Percentiles rank a stretch among this genome's conserved stretches.
Evolutionary conservation across 2,329 filamentous ascomycete genomes (phyloP).

Genomic region (Exophiala bonariae): DNA sequence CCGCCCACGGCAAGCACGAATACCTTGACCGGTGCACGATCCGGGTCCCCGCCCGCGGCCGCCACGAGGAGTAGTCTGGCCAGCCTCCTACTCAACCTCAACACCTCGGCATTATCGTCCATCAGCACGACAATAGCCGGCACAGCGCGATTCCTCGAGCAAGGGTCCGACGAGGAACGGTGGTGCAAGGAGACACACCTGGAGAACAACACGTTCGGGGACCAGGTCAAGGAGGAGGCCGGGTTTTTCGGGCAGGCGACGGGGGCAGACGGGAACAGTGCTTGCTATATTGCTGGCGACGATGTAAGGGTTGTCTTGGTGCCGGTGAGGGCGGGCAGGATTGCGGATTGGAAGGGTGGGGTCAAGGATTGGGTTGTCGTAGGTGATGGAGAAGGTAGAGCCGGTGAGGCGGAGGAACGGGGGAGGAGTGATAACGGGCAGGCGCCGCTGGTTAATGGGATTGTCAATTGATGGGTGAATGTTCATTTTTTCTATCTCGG

Average conservation of each 20-base stretch:
- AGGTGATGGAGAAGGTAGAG: slow-evolving; percentile 27
- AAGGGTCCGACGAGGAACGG: slow-evolving; percentile 75
- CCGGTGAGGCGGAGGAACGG: slow-evolving; percentile 3
- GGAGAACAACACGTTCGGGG: slow-evolving; percentile 86
- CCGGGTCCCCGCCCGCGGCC: slow-evolving; percentile 64
- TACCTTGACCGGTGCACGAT: slow-evolving; percentile 51
- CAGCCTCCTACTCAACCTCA: slow-evolving; percentile 82
- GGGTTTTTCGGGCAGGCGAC: slow-evolving; percentile 42
- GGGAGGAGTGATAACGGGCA: slow-evolving; percentile 16
- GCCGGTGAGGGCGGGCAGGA: slow-evolving; percentile 77
- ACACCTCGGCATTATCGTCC: slow-evolving; percentile 80
- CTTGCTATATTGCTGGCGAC: slow-evolving; percentile 74
- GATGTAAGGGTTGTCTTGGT: slow-evolving; percentile 88
- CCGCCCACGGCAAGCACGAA: slow-evolving; percentile 74
- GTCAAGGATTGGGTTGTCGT: slow-evolving; percentile 72
- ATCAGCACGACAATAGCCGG: slow-evolving; percentile 95
- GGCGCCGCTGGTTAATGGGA: slow-evolving; percentile 21
- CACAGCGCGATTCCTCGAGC: slow-evolving; percentile 70
- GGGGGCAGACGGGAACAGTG: slow-evolving; percentile 33
- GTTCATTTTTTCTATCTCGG: too few relatives aligned
- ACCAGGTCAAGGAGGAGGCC: slow-evolving; percentile 49
- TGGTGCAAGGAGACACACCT: slow-evolving; percentile 83
- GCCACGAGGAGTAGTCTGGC: slow-evolving; percentile 72
- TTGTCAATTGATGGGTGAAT: slow-evolving; percentile 20
- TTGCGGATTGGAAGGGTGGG: slow-evolving; percentile 93